Evolutionary conservation across 2,329 filamentous ascomycete genomes (phyloP), one percentile per base, ranked within the genome.

Genomic region (Ophidiomyces ophidiicola): DNA sequence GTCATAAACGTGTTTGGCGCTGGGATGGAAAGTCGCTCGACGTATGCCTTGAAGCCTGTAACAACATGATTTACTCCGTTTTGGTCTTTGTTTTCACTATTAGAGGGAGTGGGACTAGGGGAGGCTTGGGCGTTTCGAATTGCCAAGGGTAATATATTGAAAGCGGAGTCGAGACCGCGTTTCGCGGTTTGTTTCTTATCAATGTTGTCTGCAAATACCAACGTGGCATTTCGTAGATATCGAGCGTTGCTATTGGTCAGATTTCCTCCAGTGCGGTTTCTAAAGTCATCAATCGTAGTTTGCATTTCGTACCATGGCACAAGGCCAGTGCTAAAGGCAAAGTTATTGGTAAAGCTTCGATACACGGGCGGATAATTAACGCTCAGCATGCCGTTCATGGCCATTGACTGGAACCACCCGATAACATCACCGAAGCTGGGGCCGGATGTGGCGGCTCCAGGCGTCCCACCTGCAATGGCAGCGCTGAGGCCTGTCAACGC

Each of bases 1-100:
- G 85, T 94, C 87, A 98, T 93, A 66, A 96, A 96, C 1, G 85
- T 86, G 64, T 94, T 93, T 34, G 82, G 78, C 50, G 82, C 75
- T 12, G 90, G 90, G 38, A 96, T 86, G 30, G 75, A 77, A 42
- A 94, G 72, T 56, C 87, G 71, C 56, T 94, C 78, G n/a, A 79
- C 80, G 53, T 81, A 93, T 20, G 75, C 82, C 58, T 87, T 73
- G 52, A 96, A 81, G 37, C 85, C 84, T 33, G 74, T 70, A 23
- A 93, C 82, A 2, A 68, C 58, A 38, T 72, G 65, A 42, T 72
- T 62, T 31, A 69, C 50, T 46, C 69, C 69, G 52, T 52, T 58
- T 38, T 63, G 59, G 46, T 43, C 49, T 26, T 50, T 50, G 18
- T 45, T 48, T 19, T 42, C 44, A 25, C 42, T 48, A 35, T 48